Evolutionary conservation across 2,329 filamentous ascomycete genomes (phyloP), one percentile per base, ranked within the genome.

Genomic region (Exophiala sideris): DNA sequence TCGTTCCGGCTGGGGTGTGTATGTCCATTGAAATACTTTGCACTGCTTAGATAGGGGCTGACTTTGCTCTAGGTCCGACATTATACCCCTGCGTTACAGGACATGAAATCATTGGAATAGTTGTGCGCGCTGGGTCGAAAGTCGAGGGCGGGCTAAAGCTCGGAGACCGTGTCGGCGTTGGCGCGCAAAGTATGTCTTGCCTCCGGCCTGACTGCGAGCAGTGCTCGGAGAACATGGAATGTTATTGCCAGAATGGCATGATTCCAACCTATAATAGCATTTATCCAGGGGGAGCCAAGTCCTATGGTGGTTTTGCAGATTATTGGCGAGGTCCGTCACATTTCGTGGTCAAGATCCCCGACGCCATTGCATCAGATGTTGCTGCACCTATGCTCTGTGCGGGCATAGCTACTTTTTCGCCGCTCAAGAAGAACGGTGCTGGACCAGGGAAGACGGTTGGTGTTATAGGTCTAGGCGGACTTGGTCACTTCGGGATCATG

Each of bases 401-500:
- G 1, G 89, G 89, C 1, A 78, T 92, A 48, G 94, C 89, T 0
- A 80, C 86, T 0, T 94, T 81, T 66, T 80, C 80, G 3, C 88
- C 89, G 0, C 71, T 94, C 12, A 79, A 79, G 46, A 79, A 85
- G 24, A 83, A 87, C 34, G 82, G 81, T 1, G 79, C 82, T 33
- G 88, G 88, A 0, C 84, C 85, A 0, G 88, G 87, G 3, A 88
- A 87, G 68, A 77, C 72, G 3, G 85, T 92, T 0, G 88, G 83
- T 0, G 80, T 92, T 49, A 75, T 89, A 10, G 87, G 88, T 5
- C 76, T 91, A 10, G 88, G 88, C 5, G 87, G 88, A 12, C 71
- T 91, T 0, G 87, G 88, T 0, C 87, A 92, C 67, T 83, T 91
- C 59, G 88, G 81, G 0, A 68, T 92, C 11, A 75, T 89, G 56